Percentiles rank a stretch among this genome's conserved stretches.
Conservation (phyloP, 768 basidiomycete genomes). For the Agrocybe chaxingu region DNA sequence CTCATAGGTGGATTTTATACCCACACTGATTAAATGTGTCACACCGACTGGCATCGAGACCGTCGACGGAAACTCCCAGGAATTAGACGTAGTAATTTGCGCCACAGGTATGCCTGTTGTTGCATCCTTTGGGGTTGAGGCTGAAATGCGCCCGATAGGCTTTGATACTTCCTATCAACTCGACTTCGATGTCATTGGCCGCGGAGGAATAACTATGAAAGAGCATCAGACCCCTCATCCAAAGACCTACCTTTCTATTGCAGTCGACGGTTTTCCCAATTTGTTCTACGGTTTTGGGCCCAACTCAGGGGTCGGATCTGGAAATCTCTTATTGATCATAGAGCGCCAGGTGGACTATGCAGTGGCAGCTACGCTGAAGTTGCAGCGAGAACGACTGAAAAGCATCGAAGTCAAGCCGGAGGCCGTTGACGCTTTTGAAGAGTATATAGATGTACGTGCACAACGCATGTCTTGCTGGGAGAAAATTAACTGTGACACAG, state of each 20-base stretch:
- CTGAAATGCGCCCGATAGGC: constrained; percentile 26
- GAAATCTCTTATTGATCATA: constrained; percentile 51
- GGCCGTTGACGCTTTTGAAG: constrained; percentile 62
- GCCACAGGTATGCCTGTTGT: constrained; percentile 47
- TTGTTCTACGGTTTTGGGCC: constrained; percentile 59
- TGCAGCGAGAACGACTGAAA: constrained; percentile 61
- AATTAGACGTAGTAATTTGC: constrained; percentile 59
- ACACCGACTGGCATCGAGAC: constrained; percentile 56
- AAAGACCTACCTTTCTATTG: constrained; percentile 53
- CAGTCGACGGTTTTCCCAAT: constrained; percentile 67
- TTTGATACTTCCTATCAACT: constrained; percentile 49
- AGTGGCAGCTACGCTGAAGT: constrained; percentile 50
- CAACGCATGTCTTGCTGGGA: not conserved
- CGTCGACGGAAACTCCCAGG: constrained; percentile 47
- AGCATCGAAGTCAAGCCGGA: constrained; percentile 57
- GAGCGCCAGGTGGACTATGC: constrained; percentile 59
- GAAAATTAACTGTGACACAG: constrained; percentile 19
- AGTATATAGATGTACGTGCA: constrained; percentile 48
- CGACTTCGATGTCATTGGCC: constrained; percentile 52
- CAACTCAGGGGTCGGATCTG: constrained; percentile 51
- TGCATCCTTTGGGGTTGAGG: not conserved
- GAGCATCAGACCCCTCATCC: constrained; percentile 56
- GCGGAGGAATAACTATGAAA: constrained; percentile 46
- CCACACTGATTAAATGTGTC: constrained; percentile 47
- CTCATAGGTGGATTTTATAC: constrained; percentile 48